phyloP scores from a whole-genome alignment of 352 stramenopile genomes.

The Globisporangium nodosum region DNA sequence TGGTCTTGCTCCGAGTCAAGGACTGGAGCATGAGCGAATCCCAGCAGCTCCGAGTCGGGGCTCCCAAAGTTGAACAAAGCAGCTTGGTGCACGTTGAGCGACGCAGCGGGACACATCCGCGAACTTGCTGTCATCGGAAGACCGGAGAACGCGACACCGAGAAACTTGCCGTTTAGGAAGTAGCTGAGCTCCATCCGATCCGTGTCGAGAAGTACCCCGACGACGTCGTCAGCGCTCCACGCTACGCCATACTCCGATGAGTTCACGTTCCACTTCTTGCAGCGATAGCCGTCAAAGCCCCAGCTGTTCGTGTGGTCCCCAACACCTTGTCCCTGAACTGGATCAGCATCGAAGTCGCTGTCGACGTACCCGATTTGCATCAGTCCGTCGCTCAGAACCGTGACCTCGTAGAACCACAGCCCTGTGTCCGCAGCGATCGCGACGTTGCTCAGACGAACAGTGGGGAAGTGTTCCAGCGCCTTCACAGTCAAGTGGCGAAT shows the following conservation, averaged over 20 bases:
- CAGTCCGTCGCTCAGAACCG: constrained; percentile 83
- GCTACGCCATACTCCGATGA: constrained; percentile 77
- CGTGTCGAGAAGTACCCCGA: constrained; percentile 85
- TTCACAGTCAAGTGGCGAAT: constrained; percentile 47
- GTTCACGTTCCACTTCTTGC: constrained; percentile 87
- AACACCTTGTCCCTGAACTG: constrained; percentile 85
- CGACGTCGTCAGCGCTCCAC: constrained; percentile 78
- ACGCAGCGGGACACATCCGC: constrained; percentile 74
- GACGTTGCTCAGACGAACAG: constrained; percentile 45
- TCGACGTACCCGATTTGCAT: constrained; percentile 94
- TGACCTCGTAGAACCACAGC: constrained; percentile 90
- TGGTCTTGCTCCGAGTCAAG: constrained; percentile 38
- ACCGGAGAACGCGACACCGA: constrained; percentile 78
- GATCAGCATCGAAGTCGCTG: constrained; percentile 73
- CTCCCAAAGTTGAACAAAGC: constrained; percentile 77
- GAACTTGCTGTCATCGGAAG: constrained; percentile 36
- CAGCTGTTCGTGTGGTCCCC: constrained; percentile 89
- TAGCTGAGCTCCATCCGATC: constrained; percentile 85
- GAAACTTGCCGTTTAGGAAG: constrained; percentile 87
- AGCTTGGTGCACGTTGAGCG: constrained; percentile 81
- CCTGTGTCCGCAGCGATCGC: constrained; percentile 49
- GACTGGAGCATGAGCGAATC: constrained; percentile 32
- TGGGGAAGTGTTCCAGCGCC: constrained; percentile 77
- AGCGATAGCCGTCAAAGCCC: constrained; percentile 88
- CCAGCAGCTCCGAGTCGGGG: background rate